Conservation (phyloP, 2,329 filamentous ascomycete species). For the Aspergillus uvarum region DNA sequence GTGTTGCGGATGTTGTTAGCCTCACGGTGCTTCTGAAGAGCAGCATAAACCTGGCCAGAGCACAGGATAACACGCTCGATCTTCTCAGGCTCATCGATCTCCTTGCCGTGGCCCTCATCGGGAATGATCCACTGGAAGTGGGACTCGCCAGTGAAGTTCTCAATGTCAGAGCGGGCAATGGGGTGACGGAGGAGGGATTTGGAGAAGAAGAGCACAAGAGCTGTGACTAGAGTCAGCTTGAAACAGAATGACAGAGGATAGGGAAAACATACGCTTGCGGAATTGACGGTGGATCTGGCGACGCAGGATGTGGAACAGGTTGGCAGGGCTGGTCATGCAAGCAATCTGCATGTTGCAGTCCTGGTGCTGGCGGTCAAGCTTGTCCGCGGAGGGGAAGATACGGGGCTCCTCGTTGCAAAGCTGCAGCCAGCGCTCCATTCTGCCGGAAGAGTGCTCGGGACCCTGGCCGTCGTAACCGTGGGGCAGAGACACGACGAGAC, state of each 20-base stretch:
- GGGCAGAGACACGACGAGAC: constrained; percentile 91
- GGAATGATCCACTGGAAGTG: constrained; percentile 97
- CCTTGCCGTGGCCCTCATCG: constrained; percentile 76
- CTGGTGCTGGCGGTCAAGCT: constrained; percentile 94
- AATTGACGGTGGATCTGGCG: constrained; percentile 99
- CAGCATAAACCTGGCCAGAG: constrained; percentile 89
- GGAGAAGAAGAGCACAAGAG: constrained; percentile 96
- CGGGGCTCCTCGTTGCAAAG: constrained; percentile 97
- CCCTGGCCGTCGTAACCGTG: constrained; percentile 98
- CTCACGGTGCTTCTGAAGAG: constrained; percentile 86
- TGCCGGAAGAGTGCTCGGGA: constrained; percentile 95
- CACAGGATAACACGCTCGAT: constrained; percentile 95
- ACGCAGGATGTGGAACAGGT: constrained; percentile 93
- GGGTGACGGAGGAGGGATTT: constrained; percentile 95
- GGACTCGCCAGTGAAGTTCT: constrained; percentile 86
- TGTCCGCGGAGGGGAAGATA: constrained; percentile 82
- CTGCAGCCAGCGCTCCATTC: constrained; percentile 95
- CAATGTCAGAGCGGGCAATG: constrained; percentile 80
- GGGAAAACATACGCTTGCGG: constrained; percentile 79
- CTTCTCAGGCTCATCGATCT: constrained; percentile 76
- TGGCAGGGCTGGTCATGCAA: constrained; percentile 94
- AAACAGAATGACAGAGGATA: neutral
- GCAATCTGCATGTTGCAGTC: constrained; percentile 99
- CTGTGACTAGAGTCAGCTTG: constrained; percentile 46
- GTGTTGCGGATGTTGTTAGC: constrained; percentile 84